These are phyloP conservation scores for Solanum bukasovii DNA, from an alignment of 257 asterid genomes.

Conservation along the genomic window DNA sequence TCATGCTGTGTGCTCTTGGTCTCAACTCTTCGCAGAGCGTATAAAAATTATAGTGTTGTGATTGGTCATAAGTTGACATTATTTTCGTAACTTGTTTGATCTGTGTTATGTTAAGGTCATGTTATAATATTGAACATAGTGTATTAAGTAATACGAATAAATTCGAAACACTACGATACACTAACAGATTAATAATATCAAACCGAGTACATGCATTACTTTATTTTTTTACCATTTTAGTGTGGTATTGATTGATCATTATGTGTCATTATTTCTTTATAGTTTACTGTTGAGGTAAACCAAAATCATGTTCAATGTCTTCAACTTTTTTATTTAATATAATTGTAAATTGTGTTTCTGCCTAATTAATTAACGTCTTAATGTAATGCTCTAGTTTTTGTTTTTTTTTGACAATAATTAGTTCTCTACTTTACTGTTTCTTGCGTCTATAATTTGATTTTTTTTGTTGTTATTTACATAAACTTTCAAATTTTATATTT, in stretches of 20 bases:
- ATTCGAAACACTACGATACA: background rate
- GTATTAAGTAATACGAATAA: too few species aligned
- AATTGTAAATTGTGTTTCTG: background rate
- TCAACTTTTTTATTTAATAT: background rate
- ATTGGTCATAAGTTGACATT: too few species aligned
- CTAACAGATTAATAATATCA: background rate
- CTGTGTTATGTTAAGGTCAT: background rate
- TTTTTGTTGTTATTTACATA: background rate
- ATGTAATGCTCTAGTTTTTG: background rate
- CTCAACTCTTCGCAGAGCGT: background rate
- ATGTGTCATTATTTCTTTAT: background rate
- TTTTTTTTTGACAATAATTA: background rate
- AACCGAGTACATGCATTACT: fast-evolving
- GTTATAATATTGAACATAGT: background rate
- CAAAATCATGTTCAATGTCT: background rate
- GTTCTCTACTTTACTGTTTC: background rate
- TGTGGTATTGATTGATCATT: background rate
- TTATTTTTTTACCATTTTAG: too few species aligned
- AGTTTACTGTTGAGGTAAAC: background rate
- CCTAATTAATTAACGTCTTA: background rate
- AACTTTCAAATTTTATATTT: background rate
- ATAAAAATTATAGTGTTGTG: background rate
- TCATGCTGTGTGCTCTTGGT: background rate
- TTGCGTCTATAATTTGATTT: background rate
- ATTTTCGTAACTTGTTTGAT: too few species aligned